A percentile compares a stretch with the other conserved stretches of the same genome.
Evolutionary conservation across 495 filamentous ascomycete genomes (phyloP).

Genomic region (Trichoderma reesei): DNA sequence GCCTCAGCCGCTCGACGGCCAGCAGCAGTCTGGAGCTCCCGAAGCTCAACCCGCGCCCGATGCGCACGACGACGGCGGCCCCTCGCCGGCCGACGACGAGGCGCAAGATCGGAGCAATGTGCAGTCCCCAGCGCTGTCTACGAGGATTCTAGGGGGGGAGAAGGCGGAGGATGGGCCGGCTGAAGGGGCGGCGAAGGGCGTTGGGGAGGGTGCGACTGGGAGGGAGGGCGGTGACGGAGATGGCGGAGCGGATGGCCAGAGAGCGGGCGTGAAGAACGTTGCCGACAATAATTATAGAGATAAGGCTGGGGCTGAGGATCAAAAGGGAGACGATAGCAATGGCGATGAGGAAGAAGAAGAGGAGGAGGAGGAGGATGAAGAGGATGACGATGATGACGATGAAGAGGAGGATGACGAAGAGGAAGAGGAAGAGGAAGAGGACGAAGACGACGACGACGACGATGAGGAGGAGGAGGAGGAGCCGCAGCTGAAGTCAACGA

Average conservation of each 20-base stretch:
- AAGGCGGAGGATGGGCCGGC: neutral
- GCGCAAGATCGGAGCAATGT: neutral
- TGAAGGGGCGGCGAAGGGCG: neutral
- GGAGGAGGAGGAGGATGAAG: neutral
- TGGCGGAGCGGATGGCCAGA: neutral
- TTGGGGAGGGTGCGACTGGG: neutral
- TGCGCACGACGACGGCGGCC: neutral
- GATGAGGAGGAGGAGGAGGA: conserved; percentile 93
- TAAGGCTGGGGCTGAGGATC: no score
- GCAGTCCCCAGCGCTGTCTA: neutral
- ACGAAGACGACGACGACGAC: conserved; percentile 49
- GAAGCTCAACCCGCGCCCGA: neutral
- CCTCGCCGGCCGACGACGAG: neutral
- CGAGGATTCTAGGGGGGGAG: neutral
- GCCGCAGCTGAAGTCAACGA: conserved; percentile 83
- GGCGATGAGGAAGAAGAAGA: neutral
- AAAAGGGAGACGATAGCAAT: no score
- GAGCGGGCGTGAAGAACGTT: no score
- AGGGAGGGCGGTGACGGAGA: conserved; percentile 3
- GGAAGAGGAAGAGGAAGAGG: conserved; percentile 31
- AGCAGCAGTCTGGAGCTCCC: neutral
- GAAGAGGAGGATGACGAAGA: conserved; percentile 19
- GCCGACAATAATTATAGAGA: no score
- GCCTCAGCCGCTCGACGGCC: neutral
- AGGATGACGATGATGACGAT: conserved; percentile 12